Evolutionary conservation across 192 early-diverging fungal genomes (phyloP).

Genomic region (Gamsiella multidivaricata): DNA sequence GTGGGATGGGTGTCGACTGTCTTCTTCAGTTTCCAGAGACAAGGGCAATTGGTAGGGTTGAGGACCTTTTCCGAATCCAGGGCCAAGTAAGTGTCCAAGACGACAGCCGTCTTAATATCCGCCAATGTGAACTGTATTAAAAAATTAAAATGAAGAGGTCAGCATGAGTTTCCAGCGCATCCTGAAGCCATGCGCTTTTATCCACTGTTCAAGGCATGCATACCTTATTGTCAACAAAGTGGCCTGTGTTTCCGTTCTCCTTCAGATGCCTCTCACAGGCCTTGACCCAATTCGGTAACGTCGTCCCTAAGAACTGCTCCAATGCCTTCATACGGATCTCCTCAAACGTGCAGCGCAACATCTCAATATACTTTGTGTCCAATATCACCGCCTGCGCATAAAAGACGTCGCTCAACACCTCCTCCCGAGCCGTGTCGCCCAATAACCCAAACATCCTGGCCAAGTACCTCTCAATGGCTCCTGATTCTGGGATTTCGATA

Average conservation of each 20-base stretch:
- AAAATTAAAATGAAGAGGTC: no score
- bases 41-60: no score
- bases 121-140: no score
- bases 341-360: not conserved
- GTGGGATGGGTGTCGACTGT: no score
- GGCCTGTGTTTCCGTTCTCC: constrained; percentile 8
- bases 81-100: no score
- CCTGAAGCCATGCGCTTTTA: no score
- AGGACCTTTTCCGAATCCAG: no score
- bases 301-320: not conserved
- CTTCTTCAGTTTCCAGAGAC: no score
- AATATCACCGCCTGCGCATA: constrained; percentile 7
- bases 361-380: constrained; percentile 4
- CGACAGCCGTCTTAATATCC: no score
- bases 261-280: constrained; percentile 10
- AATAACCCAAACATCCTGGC: constrained; percentile 52
- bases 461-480: constrained; percentile 60
- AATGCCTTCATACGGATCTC: constrained; percentile 1
- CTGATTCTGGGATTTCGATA: constrained; percentile 56
- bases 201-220: no score
- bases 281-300: constrained; percentile 14
- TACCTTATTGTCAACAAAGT: constrained; percentile 21
- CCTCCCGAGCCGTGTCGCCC: constrained; percentile 22
- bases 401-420: constrained; percentile 48
- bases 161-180: no score